These are phyloP conservation scores for Calamus simplicifolius DNA, from an alignment of 176 grass and related monocot species.

Conservation along the genomic window DNA sequence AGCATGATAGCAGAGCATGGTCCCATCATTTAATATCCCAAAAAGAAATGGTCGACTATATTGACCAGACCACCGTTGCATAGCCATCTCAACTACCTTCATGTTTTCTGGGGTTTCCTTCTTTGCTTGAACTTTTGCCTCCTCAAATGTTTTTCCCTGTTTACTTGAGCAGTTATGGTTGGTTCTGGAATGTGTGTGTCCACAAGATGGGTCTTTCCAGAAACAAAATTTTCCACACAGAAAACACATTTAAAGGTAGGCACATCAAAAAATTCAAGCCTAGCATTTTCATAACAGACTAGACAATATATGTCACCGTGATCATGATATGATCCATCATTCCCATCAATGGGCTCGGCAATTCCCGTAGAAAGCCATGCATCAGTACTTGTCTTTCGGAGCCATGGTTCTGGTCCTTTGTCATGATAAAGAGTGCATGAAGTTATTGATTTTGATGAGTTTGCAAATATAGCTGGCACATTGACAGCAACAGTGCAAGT, in stretches of 20 bases:
- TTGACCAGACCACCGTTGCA: constrained; percentile 85
- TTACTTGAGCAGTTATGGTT: constrained; percentile 9
- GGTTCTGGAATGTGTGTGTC: constrained; percentile 32
- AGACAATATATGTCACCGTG: constrained; percentile 83
- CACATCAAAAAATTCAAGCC: constrained; percentile 85
- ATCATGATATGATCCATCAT: constrained; percentile 48
- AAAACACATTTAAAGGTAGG: constrained; percentile 74
- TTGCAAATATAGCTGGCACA: constrained; percentile 45
- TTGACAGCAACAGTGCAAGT: constrained; percentile 62
- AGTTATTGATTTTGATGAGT: constrained; percentile 47
- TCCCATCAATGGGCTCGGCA: constrained; percentile 45
- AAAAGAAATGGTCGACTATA: constrained; percentile 80
- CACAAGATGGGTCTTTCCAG: constrained; percentile 42
- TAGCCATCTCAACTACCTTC: constrained; percentile 69
- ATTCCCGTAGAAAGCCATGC: constrained; percentile 82
- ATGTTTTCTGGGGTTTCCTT: constrained; percentile 55
- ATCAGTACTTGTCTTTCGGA: constrained; percentile 67
- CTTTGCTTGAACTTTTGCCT: constrained; percentile 31
- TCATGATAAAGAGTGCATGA: constrained; percentile 84
- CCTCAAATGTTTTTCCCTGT: constrained; percentile 12
- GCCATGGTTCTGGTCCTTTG: constrained; percentile 72
- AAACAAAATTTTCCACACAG: constrained; percentile 69
- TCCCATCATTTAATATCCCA: constrained; percentile 80
- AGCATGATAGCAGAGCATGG: constrained; percentile 76
- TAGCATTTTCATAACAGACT: constrained; percentile 76